These are phyloP conservation scores for Westerdykella aurantiaca DNA, from an alignment of 2,329 filamentous ascomycete genomes.

Conservation along the genomic window DNA sequence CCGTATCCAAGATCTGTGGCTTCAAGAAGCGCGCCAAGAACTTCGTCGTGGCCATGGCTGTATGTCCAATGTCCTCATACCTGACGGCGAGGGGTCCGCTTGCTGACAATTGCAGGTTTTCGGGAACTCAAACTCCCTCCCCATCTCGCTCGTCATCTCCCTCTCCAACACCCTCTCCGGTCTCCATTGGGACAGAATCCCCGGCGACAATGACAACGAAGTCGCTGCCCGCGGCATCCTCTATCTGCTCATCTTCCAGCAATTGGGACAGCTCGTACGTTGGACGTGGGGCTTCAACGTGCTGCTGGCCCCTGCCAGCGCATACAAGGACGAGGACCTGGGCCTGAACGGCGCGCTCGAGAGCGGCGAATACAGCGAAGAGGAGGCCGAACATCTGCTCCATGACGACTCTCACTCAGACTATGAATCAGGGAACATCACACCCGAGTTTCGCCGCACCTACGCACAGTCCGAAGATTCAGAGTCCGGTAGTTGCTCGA, in stretches of 20 bases:
- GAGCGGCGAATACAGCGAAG: slow-evolving; percentile 51
- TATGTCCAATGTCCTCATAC: slow-evolving; percentile 34
- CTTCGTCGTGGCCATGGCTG: slow-evolving; percentile 94
- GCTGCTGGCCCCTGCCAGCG: slow-evolving; percentile 76
- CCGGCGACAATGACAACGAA: slow-evolving; percentile 90
- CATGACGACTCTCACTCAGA: slow-evolving; percentile 40
- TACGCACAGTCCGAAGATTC: slow-evolving; percentile 17
- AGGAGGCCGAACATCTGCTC: slow-evolving; percentile 39
- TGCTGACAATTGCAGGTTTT: slow-evolving; percentile 58
- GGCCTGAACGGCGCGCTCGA: slow-evolving; percentile 39
- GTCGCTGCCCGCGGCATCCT: slow-evolving; percentile 90
- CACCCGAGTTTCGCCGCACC: slow-evolving; percentile 32
- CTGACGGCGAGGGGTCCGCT: slow-evolving; percentile 1
- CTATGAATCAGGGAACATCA: slow-evolving; percentile 44
- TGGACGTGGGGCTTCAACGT: slow-evolving; percentile 99
- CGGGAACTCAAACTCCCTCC: slow-evolving; percentile 95
- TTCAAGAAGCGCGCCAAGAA: slow-evolving; percentile 84
- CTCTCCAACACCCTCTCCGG: slow-evolving; percentile 87
- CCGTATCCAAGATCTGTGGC: slow-evolving; percentile 67
- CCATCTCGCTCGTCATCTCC: slow-evolving; percentile 91
- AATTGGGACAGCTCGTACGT: slow-evolving; percentile 86
- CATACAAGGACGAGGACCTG: slow-evolving; percentile 59
- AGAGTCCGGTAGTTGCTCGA: slow-evolving; percentile 22
- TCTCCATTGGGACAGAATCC: slow-evolving; percentile 87
- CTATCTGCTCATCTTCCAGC: slow-evolving; percentile 95